A percentile compares a stretch with the other conserved stretches of the same genome.
Conservation (phyloP, 2,329 filamentous ascomycete species). For the Hypoxylon sp. region DNA sequence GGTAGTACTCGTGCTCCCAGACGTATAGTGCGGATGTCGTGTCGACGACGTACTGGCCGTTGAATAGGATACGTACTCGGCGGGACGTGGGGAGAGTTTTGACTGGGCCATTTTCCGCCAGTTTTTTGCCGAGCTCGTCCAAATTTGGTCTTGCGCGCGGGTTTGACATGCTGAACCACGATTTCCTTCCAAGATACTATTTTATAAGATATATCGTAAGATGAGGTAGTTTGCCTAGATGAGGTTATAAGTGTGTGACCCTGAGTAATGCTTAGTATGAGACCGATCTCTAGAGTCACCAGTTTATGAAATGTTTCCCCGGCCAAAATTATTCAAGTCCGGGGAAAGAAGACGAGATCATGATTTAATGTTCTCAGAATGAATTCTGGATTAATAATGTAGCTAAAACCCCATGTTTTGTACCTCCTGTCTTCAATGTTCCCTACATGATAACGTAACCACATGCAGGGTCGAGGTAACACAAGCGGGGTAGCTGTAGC, state of each 20-base stretch:
- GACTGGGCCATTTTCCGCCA: constrained; percentile 51
- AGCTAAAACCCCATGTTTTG: not conserved
- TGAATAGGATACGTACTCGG: constrained; percentile 54
- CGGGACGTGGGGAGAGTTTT: constrained; percentile 53
- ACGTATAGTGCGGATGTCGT: constrained; percentile 55
- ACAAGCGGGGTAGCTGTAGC: constrained; percentile 35
- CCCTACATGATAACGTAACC: constrained; percentile 8
- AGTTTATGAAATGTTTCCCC: not conserved
- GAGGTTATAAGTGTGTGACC: not conserved
- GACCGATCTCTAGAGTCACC: not conserved
- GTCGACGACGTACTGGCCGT: constrained; percentile 53
- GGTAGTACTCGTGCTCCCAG: constrained; percentile 57
- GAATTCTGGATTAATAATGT: constrained; percentile 8
- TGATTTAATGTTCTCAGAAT: not conserved
- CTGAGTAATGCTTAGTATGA: not conserved
- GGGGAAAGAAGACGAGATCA: not conserved
- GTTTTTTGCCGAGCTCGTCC: constrained; percentile 47
- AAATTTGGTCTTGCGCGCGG: constrained; percentile 40
- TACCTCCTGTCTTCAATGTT: not conserved
- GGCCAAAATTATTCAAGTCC: not conserved
- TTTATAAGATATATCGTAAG: not conserved
- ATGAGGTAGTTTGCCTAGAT: not conserved
- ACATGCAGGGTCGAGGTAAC: constrained; percentile 7
- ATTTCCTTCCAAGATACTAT: not conserved
- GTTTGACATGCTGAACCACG: constrained; percentile 27